These are phyloP conservation scores for Phlebiopsis gigantea DNA, from an alignment of 768 basidiomycete genomes.

Conservation along the genomic window DNA sequence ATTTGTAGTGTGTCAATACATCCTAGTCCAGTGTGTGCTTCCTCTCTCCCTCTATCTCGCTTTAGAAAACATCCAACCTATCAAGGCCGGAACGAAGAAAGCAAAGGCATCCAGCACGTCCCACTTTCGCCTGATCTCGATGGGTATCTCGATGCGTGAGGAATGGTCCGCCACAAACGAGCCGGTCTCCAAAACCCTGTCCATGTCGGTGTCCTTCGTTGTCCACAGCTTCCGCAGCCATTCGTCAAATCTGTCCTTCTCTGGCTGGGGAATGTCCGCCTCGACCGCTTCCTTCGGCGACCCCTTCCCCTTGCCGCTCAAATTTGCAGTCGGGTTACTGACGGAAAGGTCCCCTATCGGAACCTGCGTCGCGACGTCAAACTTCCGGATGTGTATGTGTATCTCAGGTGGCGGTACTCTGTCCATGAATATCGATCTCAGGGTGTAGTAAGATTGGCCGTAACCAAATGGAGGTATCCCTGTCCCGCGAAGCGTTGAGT, in stretches of 20 bases:
- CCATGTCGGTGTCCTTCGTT: constrained; percentile 79
- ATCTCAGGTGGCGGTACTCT: constrained; percentile 78
- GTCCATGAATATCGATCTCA: constrained; percentile 82
- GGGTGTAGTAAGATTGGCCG: constrained; percentile 85
- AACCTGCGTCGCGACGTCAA: constrained; percentile 58
- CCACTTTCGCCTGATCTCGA: constrained; percentile 45
- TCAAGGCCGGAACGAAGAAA: constrained; percentile 52
- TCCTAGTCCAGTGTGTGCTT: not conserved
- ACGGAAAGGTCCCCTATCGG: constrained; percentile 61
- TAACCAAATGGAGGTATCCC: constrained; percentile 76
- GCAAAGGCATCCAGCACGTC: constrained; percentile 67
- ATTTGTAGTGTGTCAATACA: not conserved
- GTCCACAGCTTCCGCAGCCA: constrained; percentile 84
- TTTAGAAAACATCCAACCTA: constrained; percentile 21
- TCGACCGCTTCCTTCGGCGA: constrained; percentile 13
- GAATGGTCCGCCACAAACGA: constrained; percentile 33
- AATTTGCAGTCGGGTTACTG: constrained; percentile 28
- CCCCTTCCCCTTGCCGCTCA: constrained; percentile 29
- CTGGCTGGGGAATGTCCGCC: constrained; percentile 26
- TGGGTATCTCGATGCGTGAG: constrained; percentile 45
- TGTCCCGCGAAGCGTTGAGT: constrained; percentile 23
- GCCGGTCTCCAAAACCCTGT: constrained; percentile 52
- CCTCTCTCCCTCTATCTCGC: constrained; percentile 12
- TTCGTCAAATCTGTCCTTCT: constrained; percentile 54
- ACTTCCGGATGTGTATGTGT: constrained; percentile 82